These are phyloP conservation scores for Lolium multiflorum DNA, from an alignment of 176 grass and related monocot genomes.

Conservation along the genomic window DNA sequence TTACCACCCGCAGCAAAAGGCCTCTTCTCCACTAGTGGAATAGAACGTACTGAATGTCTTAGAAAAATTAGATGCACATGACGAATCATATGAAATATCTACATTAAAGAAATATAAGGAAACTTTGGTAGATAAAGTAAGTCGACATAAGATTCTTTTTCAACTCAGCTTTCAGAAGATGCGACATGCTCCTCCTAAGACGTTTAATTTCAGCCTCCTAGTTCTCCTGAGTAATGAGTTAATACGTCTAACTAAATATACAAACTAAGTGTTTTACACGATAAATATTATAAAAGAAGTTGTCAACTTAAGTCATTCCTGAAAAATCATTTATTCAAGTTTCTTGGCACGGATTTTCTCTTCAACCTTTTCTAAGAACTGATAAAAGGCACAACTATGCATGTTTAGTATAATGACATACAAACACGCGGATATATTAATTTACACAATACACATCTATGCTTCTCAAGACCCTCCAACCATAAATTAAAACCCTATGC, in stretches of 20 bases:
- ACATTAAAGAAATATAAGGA: too few relatives aligned
- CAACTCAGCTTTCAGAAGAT: slow-evolving; percentile 73
- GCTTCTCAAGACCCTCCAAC: slow-evolving; percentile 61
- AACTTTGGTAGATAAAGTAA: too few relatives aligned
- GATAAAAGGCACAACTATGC: background rate
- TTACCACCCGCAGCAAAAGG: too few relatives aligned
- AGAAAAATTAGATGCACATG: too few relatives aligned
- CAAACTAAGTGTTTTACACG: background rate
- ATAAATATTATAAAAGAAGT: background rate
- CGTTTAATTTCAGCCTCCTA: slow-evolving; percentile 88
- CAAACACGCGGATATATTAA: background rate
- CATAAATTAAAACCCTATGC: too few relatives aligned
- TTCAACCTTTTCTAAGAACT: slow-evolving; percentile 86
- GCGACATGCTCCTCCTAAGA: slow-evolving; percentile 81
- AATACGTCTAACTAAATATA: slow-evolving; percentile 13
- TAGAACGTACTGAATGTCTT: too few relatives aligned
- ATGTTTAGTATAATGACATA: too few relatives aligned
- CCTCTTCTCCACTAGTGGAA: too few relatives aligned
- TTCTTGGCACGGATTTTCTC: slow-evolving; percentile 75
- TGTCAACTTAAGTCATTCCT: slow-evolving; percentile 73
- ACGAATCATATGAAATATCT: too few relatives aligned
- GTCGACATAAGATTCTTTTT: slow-evolving; percentile 56
- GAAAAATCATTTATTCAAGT: slow-evolving; percentile 77
- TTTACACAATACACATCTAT: slow-evolving; percentile 65
- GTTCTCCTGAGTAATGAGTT: slow-evolving; percentile 63